A percentile compares a stretch with the other conserved stretches of the same genome.
Evolutionary conservation across 2,329 filamentous ascomycete genomes (phyloP).

Genomic region (Grosmannia serpens): DNA sequence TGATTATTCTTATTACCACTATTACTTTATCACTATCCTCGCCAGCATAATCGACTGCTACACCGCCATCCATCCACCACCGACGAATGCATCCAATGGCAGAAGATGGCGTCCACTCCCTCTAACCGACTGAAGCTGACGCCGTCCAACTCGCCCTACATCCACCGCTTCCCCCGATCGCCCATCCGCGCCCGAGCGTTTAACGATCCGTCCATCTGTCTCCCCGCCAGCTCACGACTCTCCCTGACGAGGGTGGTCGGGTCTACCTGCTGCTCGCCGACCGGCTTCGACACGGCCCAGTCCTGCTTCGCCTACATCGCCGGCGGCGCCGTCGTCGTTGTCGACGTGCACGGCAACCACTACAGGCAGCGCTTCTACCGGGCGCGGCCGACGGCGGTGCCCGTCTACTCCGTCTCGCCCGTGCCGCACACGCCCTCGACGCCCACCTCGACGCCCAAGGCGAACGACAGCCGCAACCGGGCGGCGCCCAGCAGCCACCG

Average conservation of each 20-base stretch:
- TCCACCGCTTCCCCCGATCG: conserved; percentile 51
- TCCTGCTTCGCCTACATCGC: conserved; percentile 83
- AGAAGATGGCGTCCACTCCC: conserved; percentile 46
- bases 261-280: conserved; percentile 74
- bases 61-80: background rate
- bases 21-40: too few relatives aligned
- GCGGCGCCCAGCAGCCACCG: conserved; percentile 29
- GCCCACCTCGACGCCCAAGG: conserved; percentile 45
- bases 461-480: conserved; percentile 52
- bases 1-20: too few relatives aligned
- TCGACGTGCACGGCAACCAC: conserved; percentile 58
- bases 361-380: conserved; percentile 80
- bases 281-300: conserved; percentile 72
- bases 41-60: background rate
- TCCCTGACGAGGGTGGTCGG: conserved; percentile 79
- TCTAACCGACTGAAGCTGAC: conserved; percentile 56
- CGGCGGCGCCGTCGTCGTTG: conserved; percentile 85
- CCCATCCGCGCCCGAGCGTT: conserved; percentile 38
- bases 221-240: conserved; percentile 41
- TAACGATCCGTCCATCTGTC: conserved; percentile 24
- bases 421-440: conserved; percentile 37
- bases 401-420: conserved; percentile 46
- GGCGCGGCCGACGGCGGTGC: conserved; percentile 66
- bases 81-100: conserved; percentile 34
- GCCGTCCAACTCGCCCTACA: conserved; percentile 64